These are phyloP conservation scores for Malania oleifera DNA, from an alignment of 164 flowering plant species.

Conservation along the genomic window DNA sequence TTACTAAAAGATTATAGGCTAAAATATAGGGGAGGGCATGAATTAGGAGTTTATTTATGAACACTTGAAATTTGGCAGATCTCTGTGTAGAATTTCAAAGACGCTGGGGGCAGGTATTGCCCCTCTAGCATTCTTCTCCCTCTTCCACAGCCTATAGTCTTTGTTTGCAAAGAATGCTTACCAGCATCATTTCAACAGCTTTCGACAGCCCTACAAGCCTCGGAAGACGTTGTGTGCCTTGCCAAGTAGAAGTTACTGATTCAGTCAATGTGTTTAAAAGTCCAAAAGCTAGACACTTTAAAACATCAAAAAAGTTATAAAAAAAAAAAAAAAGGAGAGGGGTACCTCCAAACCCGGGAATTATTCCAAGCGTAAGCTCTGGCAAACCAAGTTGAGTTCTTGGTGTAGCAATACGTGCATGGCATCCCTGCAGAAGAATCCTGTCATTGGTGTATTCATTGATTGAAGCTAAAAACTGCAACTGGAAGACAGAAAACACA, in stretches of 20 bases:
- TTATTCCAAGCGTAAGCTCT: constrained; percentile 83
- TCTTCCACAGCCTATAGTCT: too few species aligned
- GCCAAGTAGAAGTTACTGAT: constrained; percentile 10
- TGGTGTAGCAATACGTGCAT: constrained; percentile 86
- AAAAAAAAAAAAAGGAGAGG: background rate
- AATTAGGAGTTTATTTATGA: too few species aligned
- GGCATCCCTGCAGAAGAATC: constrained; percentile 55
- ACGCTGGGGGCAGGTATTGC: too few species aligned
- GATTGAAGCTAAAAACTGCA: background rate
- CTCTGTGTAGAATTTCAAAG: too few species aligned
- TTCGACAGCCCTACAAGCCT: constrained; percentile 82
- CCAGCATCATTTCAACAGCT: constrained; percentile 92
- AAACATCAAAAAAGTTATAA: background rate
- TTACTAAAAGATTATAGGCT: too few species aligned
- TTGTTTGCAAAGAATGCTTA: constrained; percentile 29
- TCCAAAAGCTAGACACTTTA: background rate
- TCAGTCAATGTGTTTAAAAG: background rate
- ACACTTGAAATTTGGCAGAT: too few species aligned
- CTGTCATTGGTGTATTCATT: background rate
- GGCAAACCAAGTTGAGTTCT: constrained; percentile 86
- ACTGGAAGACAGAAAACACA: constrained; percentile 20
- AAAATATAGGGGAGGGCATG: too few species aligned
- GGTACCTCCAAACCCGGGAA: constrained; percentile 94
- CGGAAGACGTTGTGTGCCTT: constrained; percentile 98
- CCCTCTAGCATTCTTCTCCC: too few species aligned